Base-by-base conservation (phyloP, 495 filamentous ascomycete genomes). In the Penicillium desertorum region DNA sequence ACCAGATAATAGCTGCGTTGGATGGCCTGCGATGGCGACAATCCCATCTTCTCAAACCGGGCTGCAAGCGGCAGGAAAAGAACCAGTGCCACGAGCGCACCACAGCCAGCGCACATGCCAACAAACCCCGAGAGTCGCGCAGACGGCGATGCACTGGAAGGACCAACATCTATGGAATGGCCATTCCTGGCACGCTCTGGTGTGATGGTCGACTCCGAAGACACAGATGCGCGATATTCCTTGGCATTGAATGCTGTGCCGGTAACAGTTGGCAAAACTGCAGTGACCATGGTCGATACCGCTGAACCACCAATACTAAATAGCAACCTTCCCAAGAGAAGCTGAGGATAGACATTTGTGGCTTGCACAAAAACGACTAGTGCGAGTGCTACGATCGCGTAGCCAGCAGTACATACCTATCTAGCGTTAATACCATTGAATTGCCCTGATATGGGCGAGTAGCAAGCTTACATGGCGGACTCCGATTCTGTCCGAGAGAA, bases 231-330 rank as follows among this genome's bases (percentile, higher is more conserved):
- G n/a, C 61, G 60, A 22, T 62, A 62, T 7, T 51, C 49, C 48
- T 57, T 51, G 3, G 45, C 49, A 27, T 39, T 65, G 53, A 49
- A 60, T 41, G 54, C 60, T 64, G 50, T 79, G 65, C 67, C 80
- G 17, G 90, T 92, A 68, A 98, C 89, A 6, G 88, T 87, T 2
- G 94, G 95, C 17, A 98, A 78, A 25, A 95, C 89, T 1, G 94
- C 94, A 5, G 95, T 97, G 29, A 99, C 94, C 94, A 99, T 99
- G 2, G 95, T 98, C 25, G 91, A 90, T 69, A 90, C 88, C 12
- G 94, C 95, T 14, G 93, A 88, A 4, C 89, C 94, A 11, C 94
- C 94, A 12, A 97, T 53, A 59, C 91, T 92, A 74, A 99, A 99
- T 36, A 94, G 75, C 37, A 97, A 77, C 58, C 94, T 80, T 22